Evolutionary conservation across 2,329 filamentous ascomycete genomes (phyloP), one percentile per base, ranked within the genome.

Genomic region (Venturia pyrina): DNA sequence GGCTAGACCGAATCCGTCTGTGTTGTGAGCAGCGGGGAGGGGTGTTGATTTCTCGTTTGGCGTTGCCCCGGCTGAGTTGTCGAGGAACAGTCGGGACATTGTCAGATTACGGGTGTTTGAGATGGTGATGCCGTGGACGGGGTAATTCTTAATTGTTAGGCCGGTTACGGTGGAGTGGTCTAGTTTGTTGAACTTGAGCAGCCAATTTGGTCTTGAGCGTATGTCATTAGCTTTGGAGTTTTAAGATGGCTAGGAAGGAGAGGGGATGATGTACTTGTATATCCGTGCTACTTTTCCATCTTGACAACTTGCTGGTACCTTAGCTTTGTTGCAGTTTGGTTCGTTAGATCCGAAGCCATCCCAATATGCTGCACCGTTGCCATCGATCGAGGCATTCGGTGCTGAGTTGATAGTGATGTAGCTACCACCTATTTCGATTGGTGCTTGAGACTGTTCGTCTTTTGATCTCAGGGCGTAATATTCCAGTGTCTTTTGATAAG

Each of bases 381-480:
- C 84, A 66, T 87, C 83, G 57, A 87, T 76, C 13, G 81, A 75
- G 48, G 85, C 34, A 6, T 64, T 56, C 11, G 53, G 80, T 13
- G 80, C 77, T 53, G 85, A 86, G 65, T 80, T 84, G 69, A 88
- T 85, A 68, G 81, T 83, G 71, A 88, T 83, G 68, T 86, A 72
- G 62, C 67, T 75, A 13, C 66, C 66, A 32, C 40, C n/a, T 24
- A 67, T 46, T 41, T 57, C 57, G 28, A 66, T 48, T n/a, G 48
- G 56, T 10, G 40, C 59, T 57, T 56, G 62, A 62, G n/a, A 57
- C 40, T 67, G 56, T 24, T 67, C 43, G 13, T 43, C 40, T 37
- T 59, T 59, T 28, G 53, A 59, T 37, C 37, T 37, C 10, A 59
- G 53, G 24, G n/a, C 17, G 8, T 37, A 59, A 28, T 44, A 61